These are phyloP conservation scores for Cercis canadensis DNA, from an alignment of 306 rosid species.

Conservation along the genomic window DNA sequence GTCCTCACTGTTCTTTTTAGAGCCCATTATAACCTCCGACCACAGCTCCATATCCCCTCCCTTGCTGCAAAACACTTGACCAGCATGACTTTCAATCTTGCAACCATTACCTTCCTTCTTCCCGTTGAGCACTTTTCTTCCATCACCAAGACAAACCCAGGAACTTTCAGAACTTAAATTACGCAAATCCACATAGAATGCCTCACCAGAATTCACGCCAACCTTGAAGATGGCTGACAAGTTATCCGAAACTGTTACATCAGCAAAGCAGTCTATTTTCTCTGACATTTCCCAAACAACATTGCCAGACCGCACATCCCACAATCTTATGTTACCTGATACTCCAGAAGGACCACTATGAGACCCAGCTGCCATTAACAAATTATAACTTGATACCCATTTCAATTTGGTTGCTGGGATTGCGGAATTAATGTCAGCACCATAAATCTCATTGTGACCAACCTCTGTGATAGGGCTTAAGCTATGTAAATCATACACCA, in stretches of 20 bases:
- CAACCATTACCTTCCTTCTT: conserved; percentile 87
- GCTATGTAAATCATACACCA: conserved; percentile 71
- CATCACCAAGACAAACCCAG: conserved; percentile 80
- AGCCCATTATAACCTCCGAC: conserved; percentile 76
- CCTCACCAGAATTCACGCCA: conserved; percentile 82
- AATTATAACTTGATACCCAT: conserved; percentile 62
- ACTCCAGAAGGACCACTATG: conserved; percentile 97
- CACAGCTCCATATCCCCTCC: conserved; percentile 81
- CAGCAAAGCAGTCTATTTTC: conserved; percentile 83
- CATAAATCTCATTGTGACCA: conserved; percentile 75
- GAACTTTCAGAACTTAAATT: conserved; percentile 56
- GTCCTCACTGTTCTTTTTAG: conserved; percentile 30
- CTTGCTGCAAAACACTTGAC: conserved; percentile 77
- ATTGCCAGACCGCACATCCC: conserved; percentile 78
- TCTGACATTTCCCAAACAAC: conserved; percentile 75
- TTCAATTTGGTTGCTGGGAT: conserved; percentile 83
- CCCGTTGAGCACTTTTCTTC: conserved; percentile 57
- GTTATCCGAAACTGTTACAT: conserved; percentile 69
- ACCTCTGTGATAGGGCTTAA: conserved; percentile 58
- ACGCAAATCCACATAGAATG: conserved; percentile 67
- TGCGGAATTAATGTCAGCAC: conserved; percentile 84
- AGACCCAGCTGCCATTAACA: conserved; percentile 89
- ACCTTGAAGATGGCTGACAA: conserved; percentile 73
- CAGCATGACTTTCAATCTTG: conserved; percentile 80
- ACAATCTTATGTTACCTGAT: conserved; percentile 67